Base-by-base conservation (phyloP, 306 rosid species). In the Prunus fruticosa region DNA sequence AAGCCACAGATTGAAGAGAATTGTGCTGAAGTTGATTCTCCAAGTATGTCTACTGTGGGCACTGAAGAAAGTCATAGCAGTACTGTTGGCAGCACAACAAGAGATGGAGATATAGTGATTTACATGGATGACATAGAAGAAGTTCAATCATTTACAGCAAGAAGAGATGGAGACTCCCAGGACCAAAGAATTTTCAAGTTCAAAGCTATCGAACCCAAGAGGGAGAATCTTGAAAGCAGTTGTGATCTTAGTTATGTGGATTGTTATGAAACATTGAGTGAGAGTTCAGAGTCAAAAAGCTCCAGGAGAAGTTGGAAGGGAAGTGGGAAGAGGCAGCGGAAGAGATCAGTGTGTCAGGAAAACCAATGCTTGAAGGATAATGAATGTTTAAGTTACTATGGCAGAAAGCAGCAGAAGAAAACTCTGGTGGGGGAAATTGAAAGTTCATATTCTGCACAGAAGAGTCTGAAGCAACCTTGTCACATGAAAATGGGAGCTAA, bases 101-200 rank as follows among this genome's bases (percentile, higher is more conserved):
- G 74, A 43, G 32, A 30, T 12, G 77, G 72, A 71, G 87, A 83
- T 71, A 69, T 65, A 23, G 49, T 78, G 47, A 82, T 87, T 49
- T 82, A 77, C 82, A 79, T 74, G 34, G 90, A 90, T 66, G 91
- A 86, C 81, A 84, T 86, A 27, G 87, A 86, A 76, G 91, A 89
- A 78, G 76, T 60, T 56, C 84, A 64, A 38, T 38, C 43, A 57
- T 75, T 87, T 77, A 62, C 86, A 38, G 74, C 52, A 27, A 41
- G 69, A 62, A 81, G 75, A 75, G 78, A 83, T 23, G 85, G 62
- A 65, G 72, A 82, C 34, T 71, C 16, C 70, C 86, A 80, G 41
- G 87, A 91, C 71, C 88, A 89, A 81, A 86, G 88, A 53, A 78
- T 86, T 22, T 85, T 89, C 64, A 84, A 82, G 82, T 90, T 87